These are phyloP conservation scores for Nidula niveotomentosa DNA, from an alignment of 1,284 basidiomycete genomes.

Conservation along the genomic window DNA sequence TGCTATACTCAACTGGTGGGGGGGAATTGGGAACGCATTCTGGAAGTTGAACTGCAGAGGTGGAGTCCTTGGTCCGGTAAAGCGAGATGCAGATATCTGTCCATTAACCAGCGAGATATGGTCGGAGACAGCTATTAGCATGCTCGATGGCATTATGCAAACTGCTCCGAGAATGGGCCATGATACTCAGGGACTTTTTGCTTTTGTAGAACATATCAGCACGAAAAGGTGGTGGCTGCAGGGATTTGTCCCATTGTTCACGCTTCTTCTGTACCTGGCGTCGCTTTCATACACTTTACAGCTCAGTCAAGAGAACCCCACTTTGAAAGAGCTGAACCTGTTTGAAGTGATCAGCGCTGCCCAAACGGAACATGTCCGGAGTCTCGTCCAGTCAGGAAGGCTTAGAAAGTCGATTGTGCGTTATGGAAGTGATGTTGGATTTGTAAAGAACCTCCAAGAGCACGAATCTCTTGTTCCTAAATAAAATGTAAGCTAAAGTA, in stretches of 20 bases:
- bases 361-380: conserved; percentile 11
- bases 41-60: conserved; percentile 10
- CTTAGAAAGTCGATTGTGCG: conserved; percentile 5
- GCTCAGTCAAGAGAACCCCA: conserved; percentile 5
- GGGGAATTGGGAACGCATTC: conserved; percentile 8
- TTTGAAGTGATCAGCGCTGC: conserved; percentile 9
- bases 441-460: not conserved
- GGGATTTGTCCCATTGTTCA: conserved; percentile 6
- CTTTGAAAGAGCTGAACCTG: conserved; percentile 9
- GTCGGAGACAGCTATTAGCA: conserved; percentile 7
- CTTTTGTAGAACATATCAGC: conserved; percentile 2
- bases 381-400: conserved; percentile 8
- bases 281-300: conserved; percentile 7
- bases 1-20: conserved; percentile 13
- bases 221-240: conserved; percentile 10
- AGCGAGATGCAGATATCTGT: conserved; percentile 5
- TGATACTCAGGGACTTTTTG: conserved; percentile 4
- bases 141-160: conserved; percentile 14
- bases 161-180: conserved; percentile 4
- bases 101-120: conserved; percentile 10
- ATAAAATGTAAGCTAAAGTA: too few species aligned
- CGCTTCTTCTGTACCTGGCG: conserved; percentile 7
- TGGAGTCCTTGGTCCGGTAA: conserved; percentile 10
- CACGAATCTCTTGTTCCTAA: too few species aligned
- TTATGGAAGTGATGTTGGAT: not conserved